These are phyloP conservation scores for Toxoplasma gondii DNA, from an alignment of 169 alveolate genomes.

Conservation along the genomic window DNA sequence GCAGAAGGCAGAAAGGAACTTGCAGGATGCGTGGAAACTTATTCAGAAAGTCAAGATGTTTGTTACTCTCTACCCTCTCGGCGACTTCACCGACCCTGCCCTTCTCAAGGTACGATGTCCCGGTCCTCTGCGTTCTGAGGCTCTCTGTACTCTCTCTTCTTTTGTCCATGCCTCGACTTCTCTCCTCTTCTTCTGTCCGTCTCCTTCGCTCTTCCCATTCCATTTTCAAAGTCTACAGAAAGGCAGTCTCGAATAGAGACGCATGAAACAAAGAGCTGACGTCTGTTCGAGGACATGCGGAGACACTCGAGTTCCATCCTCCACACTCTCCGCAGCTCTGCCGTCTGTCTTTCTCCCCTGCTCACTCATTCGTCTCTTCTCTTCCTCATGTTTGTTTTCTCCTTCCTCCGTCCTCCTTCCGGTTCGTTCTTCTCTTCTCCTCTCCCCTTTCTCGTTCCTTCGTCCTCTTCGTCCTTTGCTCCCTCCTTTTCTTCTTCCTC, in stretches of 20 bases:
- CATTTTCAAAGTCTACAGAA: no score
- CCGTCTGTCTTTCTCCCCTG: no score
- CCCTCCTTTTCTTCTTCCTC: not conserved
- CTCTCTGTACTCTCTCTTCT: not conserved
- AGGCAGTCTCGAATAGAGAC: no score
- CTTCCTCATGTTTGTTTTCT: not conserved
- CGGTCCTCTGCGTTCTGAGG: not conserved
- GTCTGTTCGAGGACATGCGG: no score
- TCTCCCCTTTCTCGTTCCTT: not conserved
- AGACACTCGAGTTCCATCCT: no score
- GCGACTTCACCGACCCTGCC: not conserved
- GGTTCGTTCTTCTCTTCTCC: not conserved
- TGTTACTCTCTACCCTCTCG: slow-evolving; percentile 21
- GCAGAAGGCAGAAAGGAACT: not conserved
- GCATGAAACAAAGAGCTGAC: no score
- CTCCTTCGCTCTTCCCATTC: not conserved
- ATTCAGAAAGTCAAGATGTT: not conserved
- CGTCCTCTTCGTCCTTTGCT: no score
- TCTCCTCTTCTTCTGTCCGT: not conserved
- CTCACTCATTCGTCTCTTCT: not conserved
- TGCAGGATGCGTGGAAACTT: not conserved
- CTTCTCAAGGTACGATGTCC: slow-evolving; percentile 8
- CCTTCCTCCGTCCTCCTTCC: no score
- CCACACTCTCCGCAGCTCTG: no score
- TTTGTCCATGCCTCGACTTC: not conserved